Percentiles rank a stretch among this genome's conserved stretches.
These are phyloP conservation scores for Ceratobasidium sp. DNA, from an alignment of 1,284 basidiomycete species.

Conservation along the genomic window DNA sequence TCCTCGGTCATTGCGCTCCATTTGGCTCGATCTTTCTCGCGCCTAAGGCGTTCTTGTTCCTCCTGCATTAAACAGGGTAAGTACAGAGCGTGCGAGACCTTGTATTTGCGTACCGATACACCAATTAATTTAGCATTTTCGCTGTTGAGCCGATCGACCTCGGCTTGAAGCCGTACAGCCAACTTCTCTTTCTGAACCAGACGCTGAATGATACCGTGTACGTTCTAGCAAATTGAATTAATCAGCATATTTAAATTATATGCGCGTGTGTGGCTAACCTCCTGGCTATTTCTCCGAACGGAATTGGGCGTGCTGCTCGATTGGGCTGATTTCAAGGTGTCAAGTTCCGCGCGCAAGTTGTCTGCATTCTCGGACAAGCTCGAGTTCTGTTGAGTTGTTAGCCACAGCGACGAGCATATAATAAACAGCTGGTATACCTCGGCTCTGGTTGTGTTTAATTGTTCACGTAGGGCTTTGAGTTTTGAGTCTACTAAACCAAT, in stretches of 20 bases:
- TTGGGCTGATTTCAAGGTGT: slow-evolving; percentile 68
- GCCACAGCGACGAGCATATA: not conserved
- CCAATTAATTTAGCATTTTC: slow-evolving; percentile 63
- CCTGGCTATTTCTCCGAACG: slow-evolving; percentile 60
- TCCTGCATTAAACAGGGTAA: slow-evolving; percentile 62
- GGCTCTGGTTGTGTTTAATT: slow-evolving; percentile 69
- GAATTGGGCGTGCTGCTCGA: slow-evolving; percentile 53
- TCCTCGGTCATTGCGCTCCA: slow-evolving; percentile 82
- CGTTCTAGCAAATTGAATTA: slow-evolving; percentile 58
- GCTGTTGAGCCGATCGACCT: slow-evolving; percentile 71
- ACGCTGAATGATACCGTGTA: slow-evolving; percentile 83
- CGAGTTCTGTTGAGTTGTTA: slow-evolving; percentile 6
- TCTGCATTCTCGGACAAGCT: slow-evolving; percentile 22
- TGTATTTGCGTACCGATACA: slow-evolving; percentile 6
- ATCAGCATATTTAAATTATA: not conserved
- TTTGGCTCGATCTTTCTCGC: slow-evolving; percentile 78
- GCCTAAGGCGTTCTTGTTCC: slow-evolving; percentile 70
- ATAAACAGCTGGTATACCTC: slow-evolving; percentile 62
- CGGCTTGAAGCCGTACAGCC: slow-evolving; percentile 76
- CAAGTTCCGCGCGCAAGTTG: slow-evolving; percentile 66
- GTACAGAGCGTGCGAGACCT: not conserved
- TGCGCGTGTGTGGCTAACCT: slow-evolving; percentile 55
- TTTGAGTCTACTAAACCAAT: slow-evolving; percentile 55
- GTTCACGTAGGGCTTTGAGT: slow-evolving; percentile 66
- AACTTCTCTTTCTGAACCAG: slow-evolving; percentile 87